phyloP scores from a whole-genome alignment of 176 grass and related monocot species.

The Avena sativa region DNA sequence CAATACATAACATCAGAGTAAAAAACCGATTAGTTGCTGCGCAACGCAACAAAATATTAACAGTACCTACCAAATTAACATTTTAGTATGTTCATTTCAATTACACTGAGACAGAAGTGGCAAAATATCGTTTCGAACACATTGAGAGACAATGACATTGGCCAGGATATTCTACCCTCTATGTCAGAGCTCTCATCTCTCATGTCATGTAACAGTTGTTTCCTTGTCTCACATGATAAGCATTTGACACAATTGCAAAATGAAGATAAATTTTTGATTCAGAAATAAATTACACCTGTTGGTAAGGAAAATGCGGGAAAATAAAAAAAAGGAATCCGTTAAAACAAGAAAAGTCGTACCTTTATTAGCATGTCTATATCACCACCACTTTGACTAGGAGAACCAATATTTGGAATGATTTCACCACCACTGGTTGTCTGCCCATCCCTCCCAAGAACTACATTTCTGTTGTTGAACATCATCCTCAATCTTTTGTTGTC shows the following conservation, averaged over 20 bases:
- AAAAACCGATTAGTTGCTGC: not conserved
- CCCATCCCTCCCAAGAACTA: conserved; percentile 71
- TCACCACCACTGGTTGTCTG: conserved; percentile 68
- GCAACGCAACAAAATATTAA: not conserved
- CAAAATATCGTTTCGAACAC: not conserved
- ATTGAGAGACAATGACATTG: not conserved
- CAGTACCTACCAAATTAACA: not conserved
- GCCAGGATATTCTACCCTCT: not conserved
- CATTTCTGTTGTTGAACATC: conserved; percentile 77
- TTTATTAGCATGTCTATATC: conserved; percentile 83
- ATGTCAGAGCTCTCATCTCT: not conserved
- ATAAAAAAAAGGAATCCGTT: conserved; percentile 33
- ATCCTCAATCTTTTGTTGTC: conserved; percentile 81
- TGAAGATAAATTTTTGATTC: not conserved
- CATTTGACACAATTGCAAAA: conserved; percentile 13
- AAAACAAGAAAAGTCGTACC: conserved; percentile 50
- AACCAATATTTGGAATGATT: conserved; percentile 73
- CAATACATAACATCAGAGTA: not conserved
- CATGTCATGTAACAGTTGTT: not conserved
- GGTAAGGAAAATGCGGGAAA: conserved; percentile 18
- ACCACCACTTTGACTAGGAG: conserved; percentile 73
- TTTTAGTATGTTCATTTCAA: not conserved
- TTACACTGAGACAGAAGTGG: not conserved
- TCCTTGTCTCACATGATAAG: not conserved
- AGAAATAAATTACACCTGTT: conserved; percentile 22